These are phyloP conservation scores for Plenodomus biglobosus DNA, from an alignment of 2,329 filamentous ascomycete genomes.

Conservation along the genomic window DNA sequence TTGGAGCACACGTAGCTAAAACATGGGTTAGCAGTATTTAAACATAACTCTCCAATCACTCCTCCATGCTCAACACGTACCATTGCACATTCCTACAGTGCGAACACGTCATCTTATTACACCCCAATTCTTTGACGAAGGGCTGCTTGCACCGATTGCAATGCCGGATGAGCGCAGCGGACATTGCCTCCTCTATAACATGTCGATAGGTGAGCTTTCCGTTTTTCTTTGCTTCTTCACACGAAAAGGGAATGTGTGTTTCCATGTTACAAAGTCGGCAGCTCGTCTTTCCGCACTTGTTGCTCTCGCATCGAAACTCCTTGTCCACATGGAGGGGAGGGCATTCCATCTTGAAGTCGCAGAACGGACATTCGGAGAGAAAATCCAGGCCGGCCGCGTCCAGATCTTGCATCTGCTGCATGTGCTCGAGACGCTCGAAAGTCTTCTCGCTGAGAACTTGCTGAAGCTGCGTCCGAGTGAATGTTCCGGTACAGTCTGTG, in stretches of 20 bases:
- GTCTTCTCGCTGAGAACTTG: constrained; percentile 62
- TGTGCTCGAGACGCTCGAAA: constrained; percentile 64
- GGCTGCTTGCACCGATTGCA: constrained; percentile 74
- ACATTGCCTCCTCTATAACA: constrained; percentile 81
- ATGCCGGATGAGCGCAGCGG: constrained; percentile 70
- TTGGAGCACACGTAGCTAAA: constrained; percentile 71
- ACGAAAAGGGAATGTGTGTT: constrained; percentile 72
- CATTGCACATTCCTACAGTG: constrained; percentile 60
- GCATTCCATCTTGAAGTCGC: constrained; percentile 75
- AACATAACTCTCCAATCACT: no score
- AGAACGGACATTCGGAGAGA: constrained; percentile 77
- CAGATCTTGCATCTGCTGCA: constrained; percentile 71
- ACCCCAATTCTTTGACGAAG: constrained; percentile 77
- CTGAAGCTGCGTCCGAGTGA: constrained; percentile 57
- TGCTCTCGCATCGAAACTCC: constrained; percentile 72
- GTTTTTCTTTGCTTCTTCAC: constrained; percentile 65
- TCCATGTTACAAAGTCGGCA: constrained; percentile 63
- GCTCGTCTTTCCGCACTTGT: constrained; percentile 60
- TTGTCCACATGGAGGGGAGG: constrained; percentile 66
- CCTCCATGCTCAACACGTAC: constrained; percentile 40
- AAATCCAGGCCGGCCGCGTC: constrained; percentile 70
- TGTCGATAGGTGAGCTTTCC: constrained; percentile 64
- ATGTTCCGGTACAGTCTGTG: constrained; percentile 60
- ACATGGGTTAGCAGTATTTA: constrained; percentile 4
- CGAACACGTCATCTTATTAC: constrained; percentile 80